phyloP scores from a whole-genome alignment of 192 early-diverging fungal species.

The Chytriomyces hyalinus region DNA sequence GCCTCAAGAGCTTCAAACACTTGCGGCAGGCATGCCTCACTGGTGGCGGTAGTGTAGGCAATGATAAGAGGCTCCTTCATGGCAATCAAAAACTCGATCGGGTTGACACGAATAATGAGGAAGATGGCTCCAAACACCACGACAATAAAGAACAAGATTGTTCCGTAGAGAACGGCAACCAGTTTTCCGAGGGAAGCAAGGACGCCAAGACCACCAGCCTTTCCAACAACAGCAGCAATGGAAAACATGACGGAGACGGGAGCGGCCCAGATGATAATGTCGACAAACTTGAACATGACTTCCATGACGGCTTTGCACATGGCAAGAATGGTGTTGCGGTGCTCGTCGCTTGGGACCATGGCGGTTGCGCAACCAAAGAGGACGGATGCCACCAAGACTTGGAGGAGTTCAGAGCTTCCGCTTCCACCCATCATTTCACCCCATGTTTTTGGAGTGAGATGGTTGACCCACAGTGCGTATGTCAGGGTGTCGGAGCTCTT shows the following conservation, averaged over 20 bases:
- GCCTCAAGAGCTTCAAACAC: conserved; percentile 73
- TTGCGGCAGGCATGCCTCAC: conserved; percentile 72
- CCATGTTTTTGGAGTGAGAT: conserved; percentile 65
- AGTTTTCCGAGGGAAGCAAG: conserved; percentile 68
- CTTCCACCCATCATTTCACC: conserved; percentile 58
- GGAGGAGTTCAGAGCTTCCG: conserved; percentile 49
- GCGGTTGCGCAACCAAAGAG: conserved; percentile 62
- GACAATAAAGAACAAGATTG: conserved; percentile 64
- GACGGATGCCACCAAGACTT: conserved; percentile 67
- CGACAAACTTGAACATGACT: conserved; percentile 67
- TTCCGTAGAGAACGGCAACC: conserved; percentile 66
- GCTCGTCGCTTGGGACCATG: conserved; percentile 38
- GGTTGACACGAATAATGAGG: conserved; percentile 59
- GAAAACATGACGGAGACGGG: conserved; percentile 72
- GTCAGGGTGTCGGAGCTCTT: conserved; percentile 42
- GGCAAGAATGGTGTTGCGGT: conserved; percentile 52
- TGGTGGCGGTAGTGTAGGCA: conserved; percentile 76
- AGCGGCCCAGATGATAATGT: conserved; percentile 45
- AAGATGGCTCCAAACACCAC: conserved; percentile 63
- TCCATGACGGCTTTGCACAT: conserved; percentile 61
- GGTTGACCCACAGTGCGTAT: conserved; percentile 60
- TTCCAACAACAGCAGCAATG: conserved; percentile 64
- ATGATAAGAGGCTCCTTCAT: conserved; percentile 69
- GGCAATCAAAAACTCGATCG: conserved; percentile 57
- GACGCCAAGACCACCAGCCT: conserved; percentile 59